phyloP scores from a whole-genome alignment of 805 yeast species.

The Lipomyces yamadae region DNA sequence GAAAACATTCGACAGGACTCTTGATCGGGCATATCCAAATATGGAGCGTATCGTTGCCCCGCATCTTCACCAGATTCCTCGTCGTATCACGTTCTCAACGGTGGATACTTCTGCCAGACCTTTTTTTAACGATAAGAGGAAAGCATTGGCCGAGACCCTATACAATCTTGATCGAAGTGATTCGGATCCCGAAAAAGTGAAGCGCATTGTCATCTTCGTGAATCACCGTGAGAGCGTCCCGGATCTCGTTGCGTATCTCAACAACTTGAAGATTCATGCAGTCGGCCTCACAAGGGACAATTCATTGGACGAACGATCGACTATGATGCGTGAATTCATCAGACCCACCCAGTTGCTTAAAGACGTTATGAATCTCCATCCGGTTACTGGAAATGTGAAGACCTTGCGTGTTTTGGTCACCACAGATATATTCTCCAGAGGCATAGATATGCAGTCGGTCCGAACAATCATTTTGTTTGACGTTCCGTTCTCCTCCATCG shows the following conservation, averaged over 20 bases:
- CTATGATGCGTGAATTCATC: slow-evolving; percentile 65
- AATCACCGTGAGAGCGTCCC: slow-evolving; percentile 70
- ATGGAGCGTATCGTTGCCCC: slow-evolving; percentile 74
- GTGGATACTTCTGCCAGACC: slow-evolving; percentile 80
- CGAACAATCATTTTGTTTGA: slow-evolving; percentile 84
- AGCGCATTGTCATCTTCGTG: slow-evolving; percentile 83
- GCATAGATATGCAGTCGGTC: slow-evolving; percentile 81
- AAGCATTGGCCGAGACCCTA: slow-evolving; percentile 85
- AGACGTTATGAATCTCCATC: slow-evolving; percentile 6
- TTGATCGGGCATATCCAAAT: slow-evolving; percentile 67
- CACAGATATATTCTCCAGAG: slow-evolving; percentile 89
- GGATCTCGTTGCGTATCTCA: slow-evolving; percentile 61
- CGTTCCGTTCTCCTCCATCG: slow-evolving; percentile 82
- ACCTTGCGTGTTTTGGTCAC: slow-evolving; percentile 74
- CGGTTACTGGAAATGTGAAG: slow-evolving; percentile 42
- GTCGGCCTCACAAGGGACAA: slow-evolving; percentile 71
- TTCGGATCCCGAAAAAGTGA: slow-evolving; percentile 73
- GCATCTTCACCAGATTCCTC: slow-evolving; percentile 81
- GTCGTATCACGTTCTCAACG: slow-evolving; percentile 68
- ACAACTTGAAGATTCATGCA: slow-evolving; percentile 61
- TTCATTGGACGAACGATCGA: slow-evolving; percentile 61
- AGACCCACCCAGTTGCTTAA: slow-evolving; percentile 55
- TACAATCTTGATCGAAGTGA: slow-evolving; percentile 86
- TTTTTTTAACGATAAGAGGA: slow-evolving; percentile 78
- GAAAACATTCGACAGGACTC: slow-evolving; percentile 66